Conservation (phyloP, 1,284 basidiomycete genomes). For the Coriolopsis trogii region DNA sequence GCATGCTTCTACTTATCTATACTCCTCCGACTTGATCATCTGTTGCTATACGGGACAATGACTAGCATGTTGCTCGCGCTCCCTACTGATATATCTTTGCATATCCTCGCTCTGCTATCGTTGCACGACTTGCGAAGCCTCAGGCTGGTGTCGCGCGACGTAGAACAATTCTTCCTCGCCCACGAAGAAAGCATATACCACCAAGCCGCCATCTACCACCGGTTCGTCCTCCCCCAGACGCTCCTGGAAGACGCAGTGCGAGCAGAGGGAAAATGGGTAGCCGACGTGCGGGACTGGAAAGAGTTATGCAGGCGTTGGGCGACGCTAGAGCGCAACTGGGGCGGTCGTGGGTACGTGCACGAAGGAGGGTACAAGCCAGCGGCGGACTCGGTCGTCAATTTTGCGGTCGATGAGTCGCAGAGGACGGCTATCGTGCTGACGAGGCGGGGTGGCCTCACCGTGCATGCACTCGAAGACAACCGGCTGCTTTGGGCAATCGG, state of each 20-base stretch:
- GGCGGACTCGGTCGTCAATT: constrained; percentile 15
- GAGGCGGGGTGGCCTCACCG: constrained; percentile 14
- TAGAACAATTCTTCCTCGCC: constrained; percentile 16
- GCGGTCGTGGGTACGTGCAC: constrained; percentile 20
- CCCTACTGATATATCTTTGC: constrained; percentile 25
- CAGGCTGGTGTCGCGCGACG: constrained; percentile 20
- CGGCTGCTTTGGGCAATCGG: constrained; percentile 24
- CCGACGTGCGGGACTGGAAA: constrained; percentile 26
- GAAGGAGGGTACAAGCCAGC: constrained; percentile 21
- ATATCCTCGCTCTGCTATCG: constrained; percentile 25
- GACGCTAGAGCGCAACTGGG: constrained; percentile 26
- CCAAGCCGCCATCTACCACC: constrained; percentile 28
- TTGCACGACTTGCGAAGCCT: constrained; percentile 23
- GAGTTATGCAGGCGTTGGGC: constrained; percentile 26
- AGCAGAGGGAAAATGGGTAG: constrained; percentile 13
- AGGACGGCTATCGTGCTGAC: constrained; percentile 19
- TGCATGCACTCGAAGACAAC: constrained; percentile 24
- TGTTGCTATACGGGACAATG: no score
- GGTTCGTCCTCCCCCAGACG: constrained; percentile 19
- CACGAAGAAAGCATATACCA: constrained; percentile 29
- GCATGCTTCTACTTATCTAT: no score
- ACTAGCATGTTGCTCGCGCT: constrained; percentile 19
- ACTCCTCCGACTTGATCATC: no score
- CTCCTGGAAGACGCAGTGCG: constrained; percentile 22
- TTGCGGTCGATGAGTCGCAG: constrained; percentile 28